Base-by-base conservation (phyloP, 1,284 basidiomycete species). In the Ganoderma sinense region DNA sequence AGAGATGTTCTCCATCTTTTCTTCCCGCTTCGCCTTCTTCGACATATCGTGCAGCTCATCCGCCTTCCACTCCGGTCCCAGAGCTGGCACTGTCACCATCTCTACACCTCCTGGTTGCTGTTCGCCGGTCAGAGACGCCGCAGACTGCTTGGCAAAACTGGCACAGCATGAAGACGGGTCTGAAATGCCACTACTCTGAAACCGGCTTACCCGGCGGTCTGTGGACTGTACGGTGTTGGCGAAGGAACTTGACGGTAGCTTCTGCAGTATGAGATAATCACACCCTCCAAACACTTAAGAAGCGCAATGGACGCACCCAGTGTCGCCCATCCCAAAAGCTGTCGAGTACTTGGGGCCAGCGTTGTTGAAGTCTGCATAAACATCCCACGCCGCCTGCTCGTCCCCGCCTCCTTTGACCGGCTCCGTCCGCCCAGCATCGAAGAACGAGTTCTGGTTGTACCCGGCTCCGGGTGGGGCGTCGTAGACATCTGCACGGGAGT, bases 281-380 rank as follows among this genome's bases (percentile, higher is more conserved):
- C 36, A 13, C n/a, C n/a, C 7, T 23, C 29, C 66, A 58, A 40
- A 67, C 76, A 20, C 67, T 68, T 65, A n/a, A 13, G 29, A 55
- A 59, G 11, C 53, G 33, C 10, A 5, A 41, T 23, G 40, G 60
- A 78, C 82, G 73, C 68, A 87, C 84, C 76, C 82, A 56, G 80
- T 75, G 41, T 82, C 80, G 56, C 80, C 78, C 73, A 75, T 70
- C 31, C 80, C 86, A 78, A 91, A 89, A 29, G 88, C 85, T 58
- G 83, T 80, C 75, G 92, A 92, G 80, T 96, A 97, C 72, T 87
- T 85, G 26, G 94, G 95, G 0, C 95, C 95, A 5, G 88, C 79
- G 74, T 96, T 97, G 83, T 97, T 96, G 80, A 97, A 97, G 82
- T 97, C 95, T 11, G 95, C 94, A 78, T 91, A 94, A 45, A 97